Conservation (phyloP, 1,139 yeast genomes). For the Candida sojae region DNA sequence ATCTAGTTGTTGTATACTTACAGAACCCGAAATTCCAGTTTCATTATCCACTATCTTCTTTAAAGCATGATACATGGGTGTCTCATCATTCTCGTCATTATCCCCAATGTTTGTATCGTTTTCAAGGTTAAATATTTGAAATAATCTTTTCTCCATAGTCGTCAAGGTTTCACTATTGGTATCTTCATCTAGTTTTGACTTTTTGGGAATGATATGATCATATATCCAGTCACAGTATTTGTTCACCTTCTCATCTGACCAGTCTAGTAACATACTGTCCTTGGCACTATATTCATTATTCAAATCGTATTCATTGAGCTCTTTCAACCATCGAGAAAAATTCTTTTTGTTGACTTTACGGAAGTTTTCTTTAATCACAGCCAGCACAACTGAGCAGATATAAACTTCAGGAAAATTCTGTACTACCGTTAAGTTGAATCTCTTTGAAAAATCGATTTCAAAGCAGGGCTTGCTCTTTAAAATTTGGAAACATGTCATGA, state of each 20-base stretch:
- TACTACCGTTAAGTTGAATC: conserved; percentile 1
- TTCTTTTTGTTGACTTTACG: conserved; percentile 1
- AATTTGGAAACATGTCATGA: conserved; percentile 21
- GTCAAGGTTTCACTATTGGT: conserved; percentile 20
- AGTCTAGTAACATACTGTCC: conserved; percentile 29
- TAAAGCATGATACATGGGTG: conserved; percentile 3
- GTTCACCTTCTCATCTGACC: conserved; percentile 41
- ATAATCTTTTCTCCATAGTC: conserved; percentile 36
- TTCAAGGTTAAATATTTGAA: conserved; percentile 34
- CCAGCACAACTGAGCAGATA: conserved; percentile 24
- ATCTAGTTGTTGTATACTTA: background rate
- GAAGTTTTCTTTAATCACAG: conserved; percentile 27
- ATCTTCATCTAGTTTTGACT: conserved; percentile 17
- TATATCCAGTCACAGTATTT: conserved; percentile 45
- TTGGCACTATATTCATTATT: conserved; percentile 22
- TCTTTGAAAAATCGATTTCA: background rate
- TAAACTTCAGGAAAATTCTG: conserved; percentile 31
- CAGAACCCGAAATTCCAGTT: background rate
- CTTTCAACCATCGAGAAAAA: conserved; percentile 24
- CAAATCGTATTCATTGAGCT: conserved; percentile 20
- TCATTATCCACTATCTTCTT: conserved; percentile 2
- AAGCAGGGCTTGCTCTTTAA: conserved; percentile 4
- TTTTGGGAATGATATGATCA: conserved; percentile 30
- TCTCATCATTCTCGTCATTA: background rate
- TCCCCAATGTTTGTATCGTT: conserved; percentile 5